Percentiles rank a stretch among this genome's conserved stretches.
Conservation (phyloP, 495 filamentous ascomycete genomes). For the Aspergillus kassunensis region DNA sequence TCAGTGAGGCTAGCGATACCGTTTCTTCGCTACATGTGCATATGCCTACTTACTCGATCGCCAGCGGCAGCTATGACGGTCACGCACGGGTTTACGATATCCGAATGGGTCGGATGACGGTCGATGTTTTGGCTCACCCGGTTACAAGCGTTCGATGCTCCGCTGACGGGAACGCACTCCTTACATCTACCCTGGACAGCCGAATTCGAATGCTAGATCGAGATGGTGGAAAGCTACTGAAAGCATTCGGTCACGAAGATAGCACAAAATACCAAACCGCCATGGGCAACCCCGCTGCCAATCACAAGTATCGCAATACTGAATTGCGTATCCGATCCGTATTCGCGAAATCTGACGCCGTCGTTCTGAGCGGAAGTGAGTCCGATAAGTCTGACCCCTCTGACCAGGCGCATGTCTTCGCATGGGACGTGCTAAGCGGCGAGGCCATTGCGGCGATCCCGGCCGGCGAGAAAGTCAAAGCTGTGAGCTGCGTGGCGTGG, state of each 20-base stretch:
- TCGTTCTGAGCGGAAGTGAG: slow-evolving; percentile 82
- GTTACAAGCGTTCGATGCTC: slow-evolving; percentile 68
- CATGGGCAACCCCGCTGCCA: slow-evolving; percentile 19
- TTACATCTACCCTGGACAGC: slow-evolving; percentile 75
- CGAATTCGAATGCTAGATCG: slow-evolving; percentile 80
- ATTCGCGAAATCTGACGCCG: slow-evolving; percentile 68
- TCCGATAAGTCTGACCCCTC: slow-evolving; percentile 39
- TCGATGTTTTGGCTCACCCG: slow-evolving; percentile 59
- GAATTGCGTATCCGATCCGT: slow-evolving; percentile 69
- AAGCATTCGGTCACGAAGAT: slow-evolving; percentile 59
- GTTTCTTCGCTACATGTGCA: slow-evolving; percentile 57
- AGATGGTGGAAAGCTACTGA: slow-evolving; percentile 64
- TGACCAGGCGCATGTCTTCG: slow-evolving; percentile 62
- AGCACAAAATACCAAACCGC: background rate
- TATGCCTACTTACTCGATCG: slow-evolving; percentile 40
- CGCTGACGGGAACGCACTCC: slow-evolving; percentile 63
- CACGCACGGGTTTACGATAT: slow-evolving; percentile 80
- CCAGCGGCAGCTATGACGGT: slow-evolving; percentile 80
- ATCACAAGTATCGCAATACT: slow-evolving; percentile 65
- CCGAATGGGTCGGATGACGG: slow-evolving; percentile 68
- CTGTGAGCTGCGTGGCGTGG: slow-evolving; percentile 66
- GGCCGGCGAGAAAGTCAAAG: slow-evolving; percentile 55
- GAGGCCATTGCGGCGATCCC: slow-evolving; percentile 57
- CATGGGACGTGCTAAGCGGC: slow-evolving; percentile 85
- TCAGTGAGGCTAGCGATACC: slow-evolving; percentile 75